Evolutionary conservation across 805 yeast species (phyloP), one percentile per base, ranked within the genome.

Genomic region (Vanderwaltozyma verrucispora): DNA sequence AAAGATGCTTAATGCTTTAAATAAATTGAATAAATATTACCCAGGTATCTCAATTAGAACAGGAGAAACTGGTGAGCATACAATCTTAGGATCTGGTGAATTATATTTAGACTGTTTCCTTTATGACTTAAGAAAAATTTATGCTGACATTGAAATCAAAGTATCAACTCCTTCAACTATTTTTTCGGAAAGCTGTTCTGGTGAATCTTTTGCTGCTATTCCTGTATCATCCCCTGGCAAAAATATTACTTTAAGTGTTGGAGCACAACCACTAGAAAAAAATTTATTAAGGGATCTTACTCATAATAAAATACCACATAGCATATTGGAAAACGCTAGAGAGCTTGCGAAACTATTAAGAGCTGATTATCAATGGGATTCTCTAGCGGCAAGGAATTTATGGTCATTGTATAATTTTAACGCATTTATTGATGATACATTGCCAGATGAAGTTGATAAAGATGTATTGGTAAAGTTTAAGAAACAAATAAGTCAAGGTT

Each of bases 41-140:
- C 69, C 80, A 9, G 80, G 87, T 3, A 67, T 77, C 27, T 69
- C 69, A 16, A 64, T 83, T n/a, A 75, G 71, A 44, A 85, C 81
- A 1, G 95, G 86, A 54, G 94, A 84, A 46, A 80, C 88, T 36
- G 96, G 96, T 2, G 96, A 87, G 49, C 85, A 81, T 53, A 76
- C 77, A 1, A 55, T 92, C 0, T 51, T 77, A 20, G 96, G 92
- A 0, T 74, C 85, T 9, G 98, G 98, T 6, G 97, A 92, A 52
- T 49, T 89, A 14, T 85, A 84, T 51, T 56, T 92, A 59, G 97
- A 92, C 56, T 83, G 92, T 47, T 62, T 82, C 18, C 59, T 92
- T 28, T 82, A 79, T 54, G 96, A 86, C 51, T 59, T 92, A 31
- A 65, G 96, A 44, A 56, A 64, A 20, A 63, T 73, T 24, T 81